Base-by-base conservation (phyloP, 495 filamentous ascomycete genomes). In the Aspergillus baeticus region DNA sequence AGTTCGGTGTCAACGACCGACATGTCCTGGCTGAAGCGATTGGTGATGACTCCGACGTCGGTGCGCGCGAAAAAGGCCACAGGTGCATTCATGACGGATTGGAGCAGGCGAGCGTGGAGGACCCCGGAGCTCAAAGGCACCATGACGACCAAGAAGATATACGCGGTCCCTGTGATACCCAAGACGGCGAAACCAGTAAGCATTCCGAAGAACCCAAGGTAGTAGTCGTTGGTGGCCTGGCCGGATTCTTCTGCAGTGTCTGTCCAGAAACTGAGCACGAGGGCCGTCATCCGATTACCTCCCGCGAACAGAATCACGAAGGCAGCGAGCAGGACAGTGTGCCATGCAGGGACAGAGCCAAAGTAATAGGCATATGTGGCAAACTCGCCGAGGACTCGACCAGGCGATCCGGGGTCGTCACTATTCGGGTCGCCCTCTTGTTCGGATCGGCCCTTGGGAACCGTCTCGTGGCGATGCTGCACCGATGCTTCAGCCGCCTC, bases 1-100 rank as follows among this genome's bases (percentile, higher is more conserved):
- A 47, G 44, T 23, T 47, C 44, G 1, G 23, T 47, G 44, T 47
- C 44, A 14, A 47, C 26, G 13, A 47, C 21, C 44, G 22, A n/a
- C 23, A 47, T 31, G 44, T 47, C 44, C 23, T 47, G 44, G 44
- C 44, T 47, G 23, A 47, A 47, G 17, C 44, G 17, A 26, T 47
- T 47, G 10, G 26, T 31, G 22, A 23, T 47, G 22, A 5, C 23
- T 10, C 44, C 44, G 23, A 26, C 14, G 23, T 21, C 22, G 44
- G 44, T 47, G 10, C 21, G 26, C 21, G 17, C 10, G 44, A 47
- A 33, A 23, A 47, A 47, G 44, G 44, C 11, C 10, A 47, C 26
- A 6, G 44, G 44, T 2, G 44, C 44, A 26, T 33, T 15, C 21
- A 47, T 14, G 44, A 47, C 44, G 11, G 44, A 10, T 18, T 11